phyloP scores from a whole-genome alignment of 164 flowering plant species.

The Piper longum region DNA sequence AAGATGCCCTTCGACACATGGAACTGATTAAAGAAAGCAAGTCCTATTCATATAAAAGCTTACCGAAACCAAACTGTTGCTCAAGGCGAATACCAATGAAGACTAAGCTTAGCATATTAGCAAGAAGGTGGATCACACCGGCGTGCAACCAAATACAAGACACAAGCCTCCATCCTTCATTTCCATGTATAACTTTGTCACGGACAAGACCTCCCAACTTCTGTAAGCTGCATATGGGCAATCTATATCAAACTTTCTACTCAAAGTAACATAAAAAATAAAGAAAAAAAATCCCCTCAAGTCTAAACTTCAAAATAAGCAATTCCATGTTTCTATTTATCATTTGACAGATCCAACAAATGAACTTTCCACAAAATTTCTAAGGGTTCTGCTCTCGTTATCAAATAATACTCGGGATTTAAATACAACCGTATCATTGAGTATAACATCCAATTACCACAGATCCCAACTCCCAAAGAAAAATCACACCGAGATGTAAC shows the following conservation, averaged over 20 bases:
- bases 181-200: slow-evolving; percentile 34
- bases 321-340: not conserved
- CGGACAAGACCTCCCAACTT: slow-evolving; percentile 65
- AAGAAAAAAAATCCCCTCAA: not conserved
- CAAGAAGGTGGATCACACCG: slow-evolving; percentile 64
- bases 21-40: not conserved
- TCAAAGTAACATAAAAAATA: not conserved
- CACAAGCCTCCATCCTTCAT: slow-evolving; percentile 81
- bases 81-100: slow-evolving; percentile 82
- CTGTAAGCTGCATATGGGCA: slow-evolving; percentile 32
- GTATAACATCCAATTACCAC: too few relatives aligned
- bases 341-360: too few relatives aligned
- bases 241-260: too few relatives aligned
- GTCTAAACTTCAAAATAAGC: not conserved
- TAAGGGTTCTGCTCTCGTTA: too few relatives aligned
- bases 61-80: slow-evolving; percentile 86
- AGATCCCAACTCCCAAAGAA: too few relatives aligned
- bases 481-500: too few relatives aligned
- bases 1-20: not conserved
- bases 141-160: slow-evolving; percentile 85
- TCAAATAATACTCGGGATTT: too few relatives aligned
- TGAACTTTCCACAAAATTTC: too few relatives aligned
- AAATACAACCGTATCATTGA: too few relatives aligned
- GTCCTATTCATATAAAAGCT: slow-evolving; percentile 1
- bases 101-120: slow-evolving; percentile 64